Base-by-base conservation (phyloP, 768 basidiomycete species). In the Plicaturopsis crispa region DNA sequence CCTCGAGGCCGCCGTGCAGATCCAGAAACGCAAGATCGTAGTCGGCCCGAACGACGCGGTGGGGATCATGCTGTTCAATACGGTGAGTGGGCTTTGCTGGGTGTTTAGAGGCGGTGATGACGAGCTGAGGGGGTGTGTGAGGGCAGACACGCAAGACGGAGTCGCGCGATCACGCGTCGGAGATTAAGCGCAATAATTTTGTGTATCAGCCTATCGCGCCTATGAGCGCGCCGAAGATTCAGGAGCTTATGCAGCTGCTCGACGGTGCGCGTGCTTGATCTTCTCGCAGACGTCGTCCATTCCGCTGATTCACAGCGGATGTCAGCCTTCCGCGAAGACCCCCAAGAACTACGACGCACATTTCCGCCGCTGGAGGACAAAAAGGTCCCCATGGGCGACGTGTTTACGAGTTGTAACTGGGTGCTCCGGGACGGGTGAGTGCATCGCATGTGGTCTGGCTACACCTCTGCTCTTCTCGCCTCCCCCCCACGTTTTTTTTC, bases 31-130 rank as follows among this genome's bases (percentile, higher is more conserved):
- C 51, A 97, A 97, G 61, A 85, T 94, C 18, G 67, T 96, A 20
- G 75, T 79, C 3, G 84, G 87, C 4, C 93, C 94, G 2, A 85
- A 80, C 45, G 94, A 98, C 54, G 74, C 78, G 21, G 80, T 97
- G 31, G 96, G 94, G 4, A 83, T 98, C 26, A 54, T 98, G 47
- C 64, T 98, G 7, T 99, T 86, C 64, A 97, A 99, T 46, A 89
- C 90, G 41, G 92, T 93, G 54, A 70, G 82, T 52, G 23, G 11
- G 16, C 5, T 24, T 30, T 39, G 31, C 26, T 17, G 33, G 8
- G 14, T 30, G 8, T 35, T 37, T 30, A 35, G 17, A 73, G 72
- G 67, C 65, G 13, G 58, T 62, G 48, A 69, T 62, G 52, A 41
- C 59, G 11, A 8, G 26, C 26, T 28, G 26, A 28, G n/a, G n/a